Evolutionary conservation across 805 yeast species (phyloP), one percentile per base, ranked within the genome.

Genomic region (Saccharomycopsis selenospora): DNA sequence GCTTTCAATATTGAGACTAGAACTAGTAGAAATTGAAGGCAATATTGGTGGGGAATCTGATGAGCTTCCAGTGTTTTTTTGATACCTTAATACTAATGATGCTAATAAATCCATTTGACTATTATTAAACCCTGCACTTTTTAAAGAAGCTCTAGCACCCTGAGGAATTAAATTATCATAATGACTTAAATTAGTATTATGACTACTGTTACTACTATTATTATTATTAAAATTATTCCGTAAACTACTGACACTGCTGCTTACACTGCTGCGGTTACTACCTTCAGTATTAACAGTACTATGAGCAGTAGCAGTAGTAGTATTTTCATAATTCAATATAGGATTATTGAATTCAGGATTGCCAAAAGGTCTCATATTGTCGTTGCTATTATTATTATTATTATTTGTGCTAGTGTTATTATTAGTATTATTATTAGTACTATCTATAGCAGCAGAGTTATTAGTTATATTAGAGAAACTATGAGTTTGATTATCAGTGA

Each of bases 51-150:
- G 38, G 18, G 38, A 4, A 14, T 33, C 38, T 33, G 38, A 5
- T 6, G 38, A 33, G 18, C 13, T 10, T n/a, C n/a, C n/a, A 10
- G 38, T 4, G 38, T 33, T 33, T 5, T 17, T 33, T 33, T 33
- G 38, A 33, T 33, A 33, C 18, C 38, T 7, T 20, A 20, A 33
- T 14, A 84, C 77, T 45, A 84, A 68, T 0, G 86, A 86, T 4
- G 86, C 80, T 28, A 85, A 66, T 2, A 87, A 79, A 57, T 82
- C 86, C 11, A 85, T 83, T 60, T 85, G 93, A 30, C 78, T 79
- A 49, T 73, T 77, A 2, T 79, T 69, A 38, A 85, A 69, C 0
- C 93, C 93, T 2, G 82, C 87, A 4, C 77, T 75, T 4, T 73
- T 72, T 41, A 85, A 62, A 1, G 88, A 75, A 18, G 70, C 64